Evolutionary conservation across 1,139 yeast genomes (phyloP).

Genomic region (Yamadazyma epiphylla): DNA sequence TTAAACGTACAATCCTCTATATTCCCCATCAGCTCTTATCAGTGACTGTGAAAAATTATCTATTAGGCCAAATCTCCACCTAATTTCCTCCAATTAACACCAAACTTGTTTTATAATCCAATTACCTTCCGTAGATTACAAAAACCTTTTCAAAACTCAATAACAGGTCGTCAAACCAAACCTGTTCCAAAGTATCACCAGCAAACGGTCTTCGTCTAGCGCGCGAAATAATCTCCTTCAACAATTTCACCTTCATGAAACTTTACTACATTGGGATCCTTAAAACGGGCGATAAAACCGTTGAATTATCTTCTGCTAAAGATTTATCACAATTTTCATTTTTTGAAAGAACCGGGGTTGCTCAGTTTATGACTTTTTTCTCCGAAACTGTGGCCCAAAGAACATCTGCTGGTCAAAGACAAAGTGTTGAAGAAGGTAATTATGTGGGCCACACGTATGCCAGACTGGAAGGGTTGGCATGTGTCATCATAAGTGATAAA

Average conservation of each 20-base stretch:
- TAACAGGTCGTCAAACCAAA: too few species aligned
- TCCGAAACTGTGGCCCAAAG: conserved; percentile 87
- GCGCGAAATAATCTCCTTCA: neutral
- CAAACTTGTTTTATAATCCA: too few species aligned
- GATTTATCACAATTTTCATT: conserved; percentile 85
- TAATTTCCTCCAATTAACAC: too few species aligned
- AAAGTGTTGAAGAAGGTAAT: conserved; percentile 87
- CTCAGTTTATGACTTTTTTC: conserved; percentile 93
- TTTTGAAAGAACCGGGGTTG: conserved; percentile 73
- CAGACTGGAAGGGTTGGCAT: conserved; percentile 88
- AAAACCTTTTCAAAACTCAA: too few species aligned
- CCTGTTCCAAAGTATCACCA: too few species aligned
- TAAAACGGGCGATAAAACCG: conserved; percentile 63
- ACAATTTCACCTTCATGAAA: conserved; percentile 52
- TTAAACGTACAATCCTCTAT: too few species aligned
- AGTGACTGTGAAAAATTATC: too few species aligned
- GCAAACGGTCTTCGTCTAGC: too few species aligned
- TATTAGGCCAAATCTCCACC: too few species aligned
- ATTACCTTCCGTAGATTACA: too few species aligned
- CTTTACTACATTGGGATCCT: conserved; percentile 85
- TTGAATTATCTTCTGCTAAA: conserved; percentile 76
- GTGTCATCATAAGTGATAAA: conserved; percentile 87
- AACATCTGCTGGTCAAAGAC: conserved; percentile 87
- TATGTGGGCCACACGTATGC: conserved; percentile 92
- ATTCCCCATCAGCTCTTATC: too few species aligned